Conservation (phyloP, 768 basidiomycete species). For the Calocera viscosa region DNA sequence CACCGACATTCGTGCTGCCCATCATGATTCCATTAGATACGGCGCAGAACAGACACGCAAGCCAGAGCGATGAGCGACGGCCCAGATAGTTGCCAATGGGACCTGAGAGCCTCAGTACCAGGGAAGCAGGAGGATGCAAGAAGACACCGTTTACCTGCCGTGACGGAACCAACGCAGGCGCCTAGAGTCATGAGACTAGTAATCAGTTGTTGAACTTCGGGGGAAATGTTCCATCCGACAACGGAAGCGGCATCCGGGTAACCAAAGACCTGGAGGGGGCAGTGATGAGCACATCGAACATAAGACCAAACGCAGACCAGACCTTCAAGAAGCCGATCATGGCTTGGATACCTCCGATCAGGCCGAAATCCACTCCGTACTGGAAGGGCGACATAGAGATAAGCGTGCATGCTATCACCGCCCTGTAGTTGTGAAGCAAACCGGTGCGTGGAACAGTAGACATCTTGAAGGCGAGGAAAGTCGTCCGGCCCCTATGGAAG, state of each 20-base stretch:
- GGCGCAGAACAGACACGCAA: neutral
- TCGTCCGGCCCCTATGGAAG: no score
- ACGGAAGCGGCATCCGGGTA: neutral
- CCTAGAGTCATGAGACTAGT: neutral
- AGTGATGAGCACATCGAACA: neutral
- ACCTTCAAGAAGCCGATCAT: conserved; percentile 5
- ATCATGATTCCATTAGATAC: neutral
- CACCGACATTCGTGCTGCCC: neutral
- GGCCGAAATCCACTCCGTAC: conserved; percentile 1
- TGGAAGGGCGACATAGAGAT: conserved; percentile 8
- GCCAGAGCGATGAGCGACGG: neutral
- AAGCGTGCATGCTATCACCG: neutral
- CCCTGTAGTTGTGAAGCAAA: neutral
- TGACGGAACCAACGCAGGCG: neutral
- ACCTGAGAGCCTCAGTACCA: no score
- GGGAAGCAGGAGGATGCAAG: no score
- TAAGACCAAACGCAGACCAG: neutral
- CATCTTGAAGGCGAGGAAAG: no score
- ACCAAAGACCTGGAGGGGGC: neutral
- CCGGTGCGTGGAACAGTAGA: neutral
- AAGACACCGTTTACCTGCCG: neutral
- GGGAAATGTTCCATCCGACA: neutral
- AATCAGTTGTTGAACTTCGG: neutral
- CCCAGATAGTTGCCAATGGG: neutral
- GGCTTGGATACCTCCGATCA: neutral